A percentile compares a stretch with the other conserved stretches of the same genome.
Conservation (phyloP, 2,329 filamentous ascomycete species). For the Epichloe scottii region DNA sequence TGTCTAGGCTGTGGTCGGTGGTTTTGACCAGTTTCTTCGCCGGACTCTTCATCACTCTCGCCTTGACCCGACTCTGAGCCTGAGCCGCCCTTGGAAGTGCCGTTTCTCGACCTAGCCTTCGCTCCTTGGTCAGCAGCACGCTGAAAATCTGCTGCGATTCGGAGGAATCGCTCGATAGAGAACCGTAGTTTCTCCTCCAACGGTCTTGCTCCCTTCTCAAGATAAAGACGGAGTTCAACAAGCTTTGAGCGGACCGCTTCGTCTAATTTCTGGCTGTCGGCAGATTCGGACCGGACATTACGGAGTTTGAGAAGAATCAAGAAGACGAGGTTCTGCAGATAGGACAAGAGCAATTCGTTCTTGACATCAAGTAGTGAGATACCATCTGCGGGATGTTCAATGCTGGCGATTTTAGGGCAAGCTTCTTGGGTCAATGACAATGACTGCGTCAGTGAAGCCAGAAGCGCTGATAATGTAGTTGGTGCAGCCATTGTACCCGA, state of each 20-base stretch:
- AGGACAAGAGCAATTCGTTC: conserved; percentile 93
- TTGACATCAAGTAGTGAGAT: conserved; percentile 93
- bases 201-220: conserved; percentile 85
- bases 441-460: conserved; percentile 45
- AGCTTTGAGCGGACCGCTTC: conserved; percentile 67
- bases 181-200: conserved; percentile 86
- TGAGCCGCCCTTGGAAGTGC: neutral
- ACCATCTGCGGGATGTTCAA: conserved; percentile 68
- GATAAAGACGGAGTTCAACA: conserved; percentile 79
- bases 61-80: conserved; percentile 18
- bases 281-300: conserved; percentile 26
- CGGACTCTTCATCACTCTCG: conserved; percentile 18
- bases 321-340: conserved; percentile 88
- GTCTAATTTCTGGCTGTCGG: conserved; percentile 35
- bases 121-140: conserved; percentile 21
- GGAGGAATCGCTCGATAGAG: conserved; percentile 88
- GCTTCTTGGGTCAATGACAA: conserved; percentile 53
- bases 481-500: conserved; percentile 32
- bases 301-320: conserved; percentile 72
- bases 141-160: conserved; percentile 67
- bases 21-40: conserved; percentile 5
- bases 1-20: conserved; percentile 1
- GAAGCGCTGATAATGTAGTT: conserved; percentile 34
- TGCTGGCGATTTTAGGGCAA: conserved; percentile 45
- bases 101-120: conserved; percentile 16